A percentile compares a stretch with the other conserved stretches of the same genome.
These are phyloP conservation scores for Pleurotus djamor DNA, from an alignment of 768 basidiomycete genomes.

Conservation along the genomic window DNA sequence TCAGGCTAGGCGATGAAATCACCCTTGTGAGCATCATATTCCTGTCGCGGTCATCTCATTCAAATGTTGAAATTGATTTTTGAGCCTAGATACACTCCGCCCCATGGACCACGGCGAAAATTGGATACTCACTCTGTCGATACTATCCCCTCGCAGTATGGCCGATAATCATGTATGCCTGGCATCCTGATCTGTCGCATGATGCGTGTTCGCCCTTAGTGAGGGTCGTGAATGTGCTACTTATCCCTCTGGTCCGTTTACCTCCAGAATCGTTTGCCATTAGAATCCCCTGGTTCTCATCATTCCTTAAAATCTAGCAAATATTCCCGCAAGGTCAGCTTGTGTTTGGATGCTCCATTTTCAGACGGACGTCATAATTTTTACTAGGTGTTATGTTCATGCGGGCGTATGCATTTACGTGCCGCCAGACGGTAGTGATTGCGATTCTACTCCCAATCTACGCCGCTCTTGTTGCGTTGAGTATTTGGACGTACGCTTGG, in stretches of 20 bases:
- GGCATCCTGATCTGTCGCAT: slow-evolving; percentile 15
- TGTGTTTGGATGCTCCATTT: neutral
- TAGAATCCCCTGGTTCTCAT: neutral
- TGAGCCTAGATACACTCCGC: slow-evolving; percentile 15
- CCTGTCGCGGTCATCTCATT: neutral
- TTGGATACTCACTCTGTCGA: slow-evolving; percentile 18
- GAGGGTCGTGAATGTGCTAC: slow-evolving; percentile 14
- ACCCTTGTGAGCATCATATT: slow-evolving; percentile 11
- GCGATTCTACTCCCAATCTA: slow-evolving; percentile 12
- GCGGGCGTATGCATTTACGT: slow-evolving; percentile 23
- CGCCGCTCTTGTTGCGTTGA: slow-evolving; percentile 9
- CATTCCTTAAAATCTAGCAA: slow-evolving; percentile 8
- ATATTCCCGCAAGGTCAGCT: slow-evolving; percentile 14
- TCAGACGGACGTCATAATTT: neutral
- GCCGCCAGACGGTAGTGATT: slow-evolving; percentile 10
- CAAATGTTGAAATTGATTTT: neutral
- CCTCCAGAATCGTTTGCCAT: neutral
- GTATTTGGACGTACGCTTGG: slow-evolving; percentile 19
- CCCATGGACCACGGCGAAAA: slow-evolving; percentile 17
- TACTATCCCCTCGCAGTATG: slow-evolving; percentile 22
- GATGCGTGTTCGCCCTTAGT: slow-evolving; percentile 15
- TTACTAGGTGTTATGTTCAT: slow-evolving; percentile 18
- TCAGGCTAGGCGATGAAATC: slow-evolving; percentile 18
- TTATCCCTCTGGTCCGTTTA: slow-evolving; percentile 19
- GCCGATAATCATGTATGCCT: slow-evolving; percentile 19